These are phyloP conservation scores for Anisodus acutangulus DNA, from an alignment of 257 asterid genomes.

Conservation along the genomic window DNA sequence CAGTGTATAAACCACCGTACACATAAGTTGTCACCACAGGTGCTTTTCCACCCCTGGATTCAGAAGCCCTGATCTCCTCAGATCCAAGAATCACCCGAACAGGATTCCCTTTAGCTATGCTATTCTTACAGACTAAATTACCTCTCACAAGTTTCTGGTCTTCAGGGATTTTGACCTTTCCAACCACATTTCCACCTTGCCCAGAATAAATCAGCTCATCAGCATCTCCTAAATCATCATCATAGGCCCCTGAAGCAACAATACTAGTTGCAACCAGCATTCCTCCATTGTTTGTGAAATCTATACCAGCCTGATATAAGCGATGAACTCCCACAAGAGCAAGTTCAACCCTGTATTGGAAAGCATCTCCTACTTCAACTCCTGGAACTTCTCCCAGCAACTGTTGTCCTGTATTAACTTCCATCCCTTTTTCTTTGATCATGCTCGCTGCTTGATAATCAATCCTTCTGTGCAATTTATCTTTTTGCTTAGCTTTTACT, in stretches of 20 bases:
- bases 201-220: conserved; percentile 76
- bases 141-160: conserved; percentile 90
- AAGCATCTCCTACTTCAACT: conserved; percentile 86
- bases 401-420: conserved; percentile 53
- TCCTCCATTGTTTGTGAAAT: conserved; percentile 48
- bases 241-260: conserved; percentile 79
- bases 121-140: conserved; percentile 69
- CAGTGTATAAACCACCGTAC: conserved; percentile 82
- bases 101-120: conserved; percentile 57
- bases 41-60: conserved; percentile 49
- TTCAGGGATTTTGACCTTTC: conserved; percentile 57
- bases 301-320: conserved; percentile 75
- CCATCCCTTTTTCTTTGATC: conserved; percentile 53
- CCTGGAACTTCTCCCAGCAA: conserved; percentile 56
- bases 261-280: conserved; percentile 64
- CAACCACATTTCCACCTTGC: conserved; percentile 70
- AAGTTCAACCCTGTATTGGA: conserved; percentile 85
- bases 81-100: conserved; percentile 87
- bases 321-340: conserved; percentile 82
- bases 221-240: conserved; percentile 64
- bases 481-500: conserved; percentile 33
- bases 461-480: conserved; percentile 48
- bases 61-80: conserved; percentile 52
- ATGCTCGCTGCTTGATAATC: conserved; percentile 59
- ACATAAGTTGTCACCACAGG: conserved; percentile 59